phyloP scores from a whole-genome alignment of 257 asterid genomes.

The Solanum ahanhuiri region DNA sequence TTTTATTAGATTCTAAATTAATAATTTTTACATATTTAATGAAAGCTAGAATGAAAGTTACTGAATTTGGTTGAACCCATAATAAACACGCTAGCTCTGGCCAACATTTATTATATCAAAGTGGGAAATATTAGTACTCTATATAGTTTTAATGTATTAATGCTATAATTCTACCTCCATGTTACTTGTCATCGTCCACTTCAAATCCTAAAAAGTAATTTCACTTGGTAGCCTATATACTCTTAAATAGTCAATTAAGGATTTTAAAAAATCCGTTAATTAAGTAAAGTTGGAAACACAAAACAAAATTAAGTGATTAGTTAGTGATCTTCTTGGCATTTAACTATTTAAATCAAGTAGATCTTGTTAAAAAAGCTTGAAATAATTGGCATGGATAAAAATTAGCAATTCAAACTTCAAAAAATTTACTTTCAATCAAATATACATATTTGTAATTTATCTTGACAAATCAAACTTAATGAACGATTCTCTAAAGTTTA shows the following conservation, averaged over 20 bases:
- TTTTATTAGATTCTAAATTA: too few species aligned
- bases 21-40: too few species aligned
- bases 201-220: background rate
- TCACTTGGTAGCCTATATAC: background rate
- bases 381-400: background rate
- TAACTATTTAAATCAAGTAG: background rate
- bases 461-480: background rate
- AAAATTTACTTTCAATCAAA: too few species aligned
- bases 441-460: too few species aligned
- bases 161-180: background rate
- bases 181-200: background rate
- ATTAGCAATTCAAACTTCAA: too few species aligned
- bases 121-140: background rate
- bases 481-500: background rate
- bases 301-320: background rate
- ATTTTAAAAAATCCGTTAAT: background rate
- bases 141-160: too few species aligned
- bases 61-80: too few species aligned
- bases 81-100: accelerated
- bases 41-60: accelerated
- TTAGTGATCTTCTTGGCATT: background rate
- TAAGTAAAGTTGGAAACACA: background rate
- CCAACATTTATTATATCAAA: background rate
- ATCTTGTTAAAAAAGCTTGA: background rate
- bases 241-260: background rate